Base-by-base conservation (phyloP, 768 basidiomycete genomes). In the Chalciporus pseudorubinellus region DNA sequence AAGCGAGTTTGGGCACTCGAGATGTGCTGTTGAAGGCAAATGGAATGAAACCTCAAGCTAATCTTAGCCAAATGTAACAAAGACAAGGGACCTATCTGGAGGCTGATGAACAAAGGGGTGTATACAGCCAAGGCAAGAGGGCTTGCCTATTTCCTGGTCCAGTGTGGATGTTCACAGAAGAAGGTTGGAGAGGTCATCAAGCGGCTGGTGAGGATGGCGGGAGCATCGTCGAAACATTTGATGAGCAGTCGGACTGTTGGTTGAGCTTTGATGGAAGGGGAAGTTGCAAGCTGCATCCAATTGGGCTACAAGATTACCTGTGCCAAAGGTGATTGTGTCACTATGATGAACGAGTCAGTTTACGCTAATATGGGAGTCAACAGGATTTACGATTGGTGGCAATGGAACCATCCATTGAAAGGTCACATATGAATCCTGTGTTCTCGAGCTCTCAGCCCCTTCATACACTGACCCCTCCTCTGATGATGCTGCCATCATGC, bases 391-490 rank as follows among this genome's bases (percentile, higher is more conserved):
- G 10, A 19, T 61, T 19, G 61, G 59, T 34, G 50, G 57, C 5
- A 58, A 67, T 45, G 60, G 62, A 1, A 67, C 64, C 9, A 56
- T 54, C 4, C 53, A 62, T 36, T 40, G 55, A 44, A 33, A 62
- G 33, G 48, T 55, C 13, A 53, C 55, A 26, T 65, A 56, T 45
- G 55, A 62, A 34, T 45, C 62, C 2, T 29, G 39, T 24, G 31
- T 43, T 22, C 14, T 57, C 19, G 49, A 29, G 10, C 22, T 55
- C 6, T 19, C 19, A 14, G 26, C 41, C 18, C 29, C 49, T 12
- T n/a, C 31, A 38, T 14, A 14, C n/a, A 38, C 16, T 21, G 16
- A 16, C n/a, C n/a, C 19, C 4, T 14, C 16, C 21, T 20, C 20
- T 43, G 42, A 43, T 14, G 46, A 47, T 7, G 24, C 20, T 16